Evolutionary conservation across 1,284 basidiomycete genomes (phyloP), one percentile per base, ranked within the genome.

Genomic region (Cutaneotrichosporon sp.): DNA sequence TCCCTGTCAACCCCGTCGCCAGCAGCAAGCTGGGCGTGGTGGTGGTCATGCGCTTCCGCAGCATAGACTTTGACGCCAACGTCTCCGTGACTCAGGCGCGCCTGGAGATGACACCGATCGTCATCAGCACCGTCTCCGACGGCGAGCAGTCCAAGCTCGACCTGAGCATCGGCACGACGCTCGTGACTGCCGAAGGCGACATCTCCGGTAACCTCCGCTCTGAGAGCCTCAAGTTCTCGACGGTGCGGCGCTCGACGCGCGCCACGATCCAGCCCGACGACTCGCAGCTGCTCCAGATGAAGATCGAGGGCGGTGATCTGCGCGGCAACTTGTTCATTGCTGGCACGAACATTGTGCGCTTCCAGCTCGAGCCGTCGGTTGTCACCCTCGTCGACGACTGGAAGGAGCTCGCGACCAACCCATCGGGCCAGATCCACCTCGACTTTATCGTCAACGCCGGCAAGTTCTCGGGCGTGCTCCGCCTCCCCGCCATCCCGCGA

Each of bases 341-440:
- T 63, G 87, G 88, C 70, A 87, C 89, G 67, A 86, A 85, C 66
- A 79, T 94, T 33, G 79, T 93, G 29, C 85, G 89, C 60, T 92
- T 93, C 76, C 85, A 88, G 89, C 88, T 91, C 25, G 88, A 90
- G 70, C 91, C 92, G 0, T 78, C 92, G 31, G 82, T 85, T 60
- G 84, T 93, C 55, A 85, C 86, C 53, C 86, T 93, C 47, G 86
- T 83, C 65, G 92, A 95, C 69, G 90, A 95, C 72, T 95, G 92
- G 92, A 86, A 85, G 5, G 81, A 81, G 54, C 82, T 84, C 58
- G 69, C 76, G 31, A 64, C 77, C 16, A 77, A 82, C n/a, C 77
- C 81, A 38, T 82, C 85, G 33, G 83, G 83, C 5, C 86, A 86
- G n/a, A 82, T 94, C 6, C 84, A 84, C 20, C 83, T 95, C 13